phyloP scores from a whole-genome alignment of 2,329 filamentous ascomycete genomes.

The Coniochaeta pulveracea region DNA sequence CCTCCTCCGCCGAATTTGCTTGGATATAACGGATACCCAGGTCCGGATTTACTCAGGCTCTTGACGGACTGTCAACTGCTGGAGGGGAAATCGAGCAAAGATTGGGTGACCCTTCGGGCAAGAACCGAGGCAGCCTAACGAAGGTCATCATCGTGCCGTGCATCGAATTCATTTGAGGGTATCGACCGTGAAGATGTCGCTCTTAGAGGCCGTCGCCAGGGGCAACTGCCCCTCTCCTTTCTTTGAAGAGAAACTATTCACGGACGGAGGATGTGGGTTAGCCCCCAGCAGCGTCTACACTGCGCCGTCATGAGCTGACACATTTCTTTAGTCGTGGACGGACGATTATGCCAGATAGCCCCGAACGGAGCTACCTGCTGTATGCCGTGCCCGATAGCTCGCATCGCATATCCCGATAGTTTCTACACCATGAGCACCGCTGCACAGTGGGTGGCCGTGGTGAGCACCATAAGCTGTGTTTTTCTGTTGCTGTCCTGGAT shows the following conservation, averaged over 20 bases:
- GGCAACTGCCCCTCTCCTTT: slow-evolving; percentile 12
- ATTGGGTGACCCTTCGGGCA: no score
- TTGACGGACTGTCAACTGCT: no score
- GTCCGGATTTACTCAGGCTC: no score
- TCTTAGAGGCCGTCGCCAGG: slow-evolving; percentile 6
- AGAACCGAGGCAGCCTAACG: no score
- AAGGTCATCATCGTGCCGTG: no score
- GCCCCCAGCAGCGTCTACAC: slow-evolving; percentile 4
- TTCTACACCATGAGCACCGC: slow-evolving; percentile 49
- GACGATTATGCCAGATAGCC: slow-evolving; percentile 39
- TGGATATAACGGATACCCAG: no score
- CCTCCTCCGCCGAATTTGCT: no score
- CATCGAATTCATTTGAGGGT: no score
- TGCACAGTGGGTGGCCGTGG: slow-evolving; percentile 77
- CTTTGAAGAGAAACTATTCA: slow-evolving; percentile 8
- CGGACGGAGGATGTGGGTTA: slow-evolving; percentile 15
- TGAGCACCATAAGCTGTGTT: slow-evolving; percentile 56
- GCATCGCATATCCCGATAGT: slow-evolving; percentile 58
- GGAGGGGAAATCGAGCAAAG: no score
- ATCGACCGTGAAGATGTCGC: not conserved
- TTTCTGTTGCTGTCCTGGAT: slow-evolving; percentile 75
- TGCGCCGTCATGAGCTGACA: slow-evolving; percentile 17
- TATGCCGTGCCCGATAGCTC: slow-evolving; percentile 76
- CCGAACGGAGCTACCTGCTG: slow-evolving; percentile 56
- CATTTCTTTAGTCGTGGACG: slow-evolving; percentile 37